Base-by-base conservation (phyloP, 345 rosid genomes). In the Hibiscus mutabilis region DNA sequence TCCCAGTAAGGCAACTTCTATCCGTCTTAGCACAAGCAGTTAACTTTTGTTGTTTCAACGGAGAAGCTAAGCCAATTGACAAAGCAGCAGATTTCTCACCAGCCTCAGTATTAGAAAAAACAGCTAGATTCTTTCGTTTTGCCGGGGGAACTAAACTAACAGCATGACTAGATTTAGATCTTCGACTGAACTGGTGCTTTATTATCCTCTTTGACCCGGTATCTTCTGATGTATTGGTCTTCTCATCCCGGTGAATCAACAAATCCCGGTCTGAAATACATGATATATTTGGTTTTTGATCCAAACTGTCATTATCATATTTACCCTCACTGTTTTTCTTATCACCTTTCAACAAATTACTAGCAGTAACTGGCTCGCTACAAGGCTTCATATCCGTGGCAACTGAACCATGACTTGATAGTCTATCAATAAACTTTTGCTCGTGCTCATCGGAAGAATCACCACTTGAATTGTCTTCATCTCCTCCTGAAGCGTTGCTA, bases 1-100 rank as follows among this genome's bases (percentile, higher is more conserved):
- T 80, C 65, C 80, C 81, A 25, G 65, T 67, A 40, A 71, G 75
- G 51, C 66, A 70, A 62, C 57, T 77, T 27, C 61, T 70, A 47
- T 85, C 90, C 60, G 80, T 55, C 73, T 52, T 86, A 15, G 79
- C 76, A 78, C 88, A 87, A 73, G 85, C 82, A 58, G 81, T 80
- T 75, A 88, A 82, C 62, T 87, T 85, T 62, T 83, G 75, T 19
- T 79, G 84, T 81, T 91, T 86, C 73, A 61, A 31, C 13, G 68
- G 71, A 58, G 85, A 13, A 22, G 53, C 53, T 22, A 65, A 42
- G 22, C 51, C 13, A 42, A 22, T 13, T 12, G 69, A 42, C 4
- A 65, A 6, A 18, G 29, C 70, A 66, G 77, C 44, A 8, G 73
- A 67, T 58, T 73, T 78, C 68, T 79, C 81, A 16, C 6, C 15